These are phyloP conservation scores for Claviceps sp. DNA, from an alignment of 2,329 filamentous ascomycete genomes.

Conservation along the genomic window DNA sequence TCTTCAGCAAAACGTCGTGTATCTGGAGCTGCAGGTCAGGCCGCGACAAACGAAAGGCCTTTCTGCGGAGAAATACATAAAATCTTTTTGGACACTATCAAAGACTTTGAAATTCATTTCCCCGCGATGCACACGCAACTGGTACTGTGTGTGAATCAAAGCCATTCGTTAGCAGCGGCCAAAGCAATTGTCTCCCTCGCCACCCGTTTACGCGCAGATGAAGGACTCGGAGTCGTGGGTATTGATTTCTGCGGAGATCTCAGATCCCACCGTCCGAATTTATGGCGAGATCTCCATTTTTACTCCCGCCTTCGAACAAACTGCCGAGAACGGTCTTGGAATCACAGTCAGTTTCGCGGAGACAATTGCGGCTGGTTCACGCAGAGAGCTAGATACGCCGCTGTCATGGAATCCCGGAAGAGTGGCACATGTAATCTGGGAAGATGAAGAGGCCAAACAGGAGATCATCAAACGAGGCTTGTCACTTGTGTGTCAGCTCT, in stretches of 20 bases:
- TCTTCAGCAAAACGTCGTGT: constrained; percentile 59
- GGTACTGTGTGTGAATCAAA: constrained; percentile 63
- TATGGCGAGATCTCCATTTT: constrained; percentile 49
- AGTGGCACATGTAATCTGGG: constrained; percentile 68
- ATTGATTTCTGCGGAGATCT: constrained; percentile 73
- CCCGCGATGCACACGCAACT: constrained; percentile 45
- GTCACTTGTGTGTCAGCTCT: constrained; percentile 52
- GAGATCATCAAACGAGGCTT: constrained; percentile 34
- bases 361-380: constrained; percentile 39
- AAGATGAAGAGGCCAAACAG: constrained; percentile 44
- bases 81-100: constrained; percentile 52
- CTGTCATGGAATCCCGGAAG: constrained; percentile 54
- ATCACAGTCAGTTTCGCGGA: constrained; percentile 74
- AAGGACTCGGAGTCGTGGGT: constrained; percentile 47
- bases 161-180: constrained; percentile 45
- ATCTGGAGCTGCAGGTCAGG: constrained; percentile 70
- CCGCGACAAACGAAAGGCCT: constrained; percentile 50
- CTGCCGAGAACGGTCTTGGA: constrained; percentile 39
- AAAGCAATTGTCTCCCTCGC: constrained; percentile 52
- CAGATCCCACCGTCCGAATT: constrained; percentile 40
- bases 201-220: constrained; percentile 27
- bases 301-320: constrained; percentile 42
- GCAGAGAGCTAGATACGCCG: constrained; percentile 48
- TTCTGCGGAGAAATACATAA: constrained; percentile 51
- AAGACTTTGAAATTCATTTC: constrained; percentile 29